Conservation (phyloP, 176 grass and related monocot genomes). For the Poa annua region DNA sequence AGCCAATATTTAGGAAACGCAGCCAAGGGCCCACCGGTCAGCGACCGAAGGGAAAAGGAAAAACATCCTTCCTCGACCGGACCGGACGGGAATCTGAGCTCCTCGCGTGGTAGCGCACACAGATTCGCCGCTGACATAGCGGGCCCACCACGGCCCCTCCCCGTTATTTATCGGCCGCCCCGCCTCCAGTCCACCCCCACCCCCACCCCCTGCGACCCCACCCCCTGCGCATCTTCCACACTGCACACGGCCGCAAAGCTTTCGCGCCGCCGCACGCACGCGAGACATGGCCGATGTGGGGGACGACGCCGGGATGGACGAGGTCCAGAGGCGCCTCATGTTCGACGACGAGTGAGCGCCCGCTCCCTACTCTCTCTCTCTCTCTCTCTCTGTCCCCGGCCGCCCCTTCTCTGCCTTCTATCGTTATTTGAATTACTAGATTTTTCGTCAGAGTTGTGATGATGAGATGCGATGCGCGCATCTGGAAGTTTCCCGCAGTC, state of each 20-base stretch:
- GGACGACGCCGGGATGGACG: slow-evolving; percentile 83
- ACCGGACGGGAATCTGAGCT: slow-evolving; percentile 16
- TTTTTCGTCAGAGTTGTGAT: not conserved
- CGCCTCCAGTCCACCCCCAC: no score
- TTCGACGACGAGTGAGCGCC: slow-evolving; percentile 92
- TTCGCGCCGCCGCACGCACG: not conserved
- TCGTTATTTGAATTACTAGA: not conserved
- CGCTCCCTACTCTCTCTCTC: not conserved
- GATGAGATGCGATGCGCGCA: slow-evolving; percentile 10
- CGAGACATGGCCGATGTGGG: slow-evolving; percentile 46
- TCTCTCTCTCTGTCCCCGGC: not conserved
- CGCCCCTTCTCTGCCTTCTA: not conserved
- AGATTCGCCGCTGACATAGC: not conserved
- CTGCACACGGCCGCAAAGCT: not conserved
- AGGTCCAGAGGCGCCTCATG: slow-evolving; percentile 94
- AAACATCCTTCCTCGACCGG: not conserved
- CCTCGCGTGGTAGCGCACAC: not conserved
- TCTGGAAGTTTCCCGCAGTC: not conserved
- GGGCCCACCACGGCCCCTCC: slow-evolving; percentile 8
- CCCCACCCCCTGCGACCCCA: not conserved
- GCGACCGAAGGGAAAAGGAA: no score
- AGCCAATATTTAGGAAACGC: not conserved
- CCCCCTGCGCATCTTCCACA: not conserved
- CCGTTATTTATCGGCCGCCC: slow-evolving; percentile 12
- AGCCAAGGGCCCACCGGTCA: not conserved